Conservation (phyloP, 371 early-diverging fungal species). For the Amoeboaphelidium occidentale region DNA sequence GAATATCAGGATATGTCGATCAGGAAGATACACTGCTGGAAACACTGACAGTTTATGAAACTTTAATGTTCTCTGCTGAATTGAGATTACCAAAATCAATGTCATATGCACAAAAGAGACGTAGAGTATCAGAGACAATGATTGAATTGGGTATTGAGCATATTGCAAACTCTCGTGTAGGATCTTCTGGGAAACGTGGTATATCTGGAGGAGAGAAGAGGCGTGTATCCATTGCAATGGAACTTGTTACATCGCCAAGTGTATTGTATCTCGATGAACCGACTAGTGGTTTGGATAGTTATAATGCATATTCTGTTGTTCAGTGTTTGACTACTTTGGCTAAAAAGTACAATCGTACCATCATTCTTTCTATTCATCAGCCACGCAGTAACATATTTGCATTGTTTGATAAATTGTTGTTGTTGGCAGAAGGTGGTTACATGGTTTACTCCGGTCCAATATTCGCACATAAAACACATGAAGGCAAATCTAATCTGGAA, state of each 20-base stretch:
- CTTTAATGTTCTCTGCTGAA: slow-evolving; percentile 57
- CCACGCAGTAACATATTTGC: slow-evolving; percentile 75
- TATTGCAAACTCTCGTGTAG: slow-evolving; percentile 36
- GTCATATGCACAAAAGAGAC: slow-evolving; percentile 19
- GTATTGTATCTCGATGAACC: slow-evolving; percentile 43
- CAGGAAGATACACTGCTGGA: slow-evolving; percentile 70
- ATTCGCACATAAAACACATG: neutral
- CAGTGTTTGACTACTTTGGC: slow-evolving; percentile 57
- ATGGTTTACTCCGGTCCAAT: slow-evolving; percentile 46
- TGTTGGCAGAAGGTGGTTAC: slow-evolving; percentile 51
- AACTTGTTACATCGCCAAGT: slow-evolving; percentile 52
- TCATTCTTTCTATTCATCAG: slow-evolving; percentile 85
- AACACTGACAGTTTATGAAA: slow-evolving; percentile 68
- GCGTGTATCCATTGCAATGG: slow-evolving; percentile 73
- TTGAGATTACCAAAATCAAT: slow-evolving; percentile 43
- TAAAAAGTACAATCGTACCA: slow-evolving; percentile 48
- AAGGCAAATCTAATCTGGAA: slow-evolving; percentile 3
- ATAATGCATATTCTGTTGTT: slow-evolving; percentile 75
- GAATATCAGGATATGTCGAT: slow-evolving; percentile 45
- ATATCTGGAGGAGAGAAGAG: slow-evolving; percentile 87
- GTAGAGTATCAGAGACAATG: slow-evolving; percentile 37
- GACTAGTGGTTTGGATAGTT: slow-evolving; percentile 40
- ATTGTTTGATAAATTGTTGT: slow-evolving; percentile 60
- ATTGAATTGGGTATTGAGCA: slow-evolving; percentile 32
- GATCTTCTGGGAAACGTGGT: slow-evolving; percentile 32